Base-by-base conservation (phyloP, 1,139 yeast genomes). In the Debaryomycetaceae sp. region DNA sequence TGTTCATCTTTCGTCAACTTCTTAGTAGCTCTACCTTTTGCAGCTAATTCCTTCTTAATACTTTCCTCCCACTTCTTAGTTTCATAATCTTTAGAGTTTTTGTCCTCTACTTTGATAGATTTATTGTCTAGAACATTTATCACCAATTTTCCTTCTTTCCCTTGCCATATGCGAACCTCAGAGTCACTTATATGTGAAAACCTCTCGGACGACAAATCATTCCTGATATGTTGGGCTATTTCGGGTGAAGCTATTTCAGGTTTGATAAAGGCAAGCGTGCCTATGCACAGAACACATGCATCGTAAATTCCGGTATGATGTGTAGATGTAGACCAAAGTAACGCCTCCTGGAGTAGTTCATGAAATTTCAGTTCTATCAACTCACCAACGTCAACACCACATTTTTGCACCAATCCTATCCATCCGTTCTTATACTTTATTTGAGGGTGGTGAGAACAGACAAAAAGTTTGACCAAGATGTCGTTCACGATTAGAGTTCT, bases 1-100 rank as follows among this genome's bases (percentile, higher is more conserved):
- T 82, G 86, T 48, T 93, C 96, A 56, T 90, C 97, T 53, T 81
- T 86, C 7, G 95, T 76, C 41, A 84, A 69, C 56, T 84, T 86
- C 63, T 76, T 81, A 5, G 57, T 54, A 2, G 55, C 52, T 5
- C 60, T 62, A 5, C 48, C 53, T 41, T 65, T 64, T 45, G 74
- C 71, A 1, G 85, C 84, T 45, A 89, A 72, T 58, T 88, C 93
- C 52, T 81, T 81, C 55, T 91, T 80, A 40, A 93, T 78, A 42
- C 79, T 78, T 56, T 85, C 91, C 62, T 93, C 99, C 98, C 99
- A 93, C 58, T 87, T 83, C 50, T 80, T 73, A 13, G 90, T 87
- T 55, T 87, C 96, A 58, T 87, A 88, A 56, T 90, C 97, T 58
- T 82, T 88, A 4, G 86, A 66, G 58, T 87, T 87, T 57, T 86